Percentiles rank a stretch among this genome's conserved stretches.
phyloP scores from a whole-genome alignment of 2,329 filamentous ascomycete genomes.

The Paecilomyces formosus region DNA sequence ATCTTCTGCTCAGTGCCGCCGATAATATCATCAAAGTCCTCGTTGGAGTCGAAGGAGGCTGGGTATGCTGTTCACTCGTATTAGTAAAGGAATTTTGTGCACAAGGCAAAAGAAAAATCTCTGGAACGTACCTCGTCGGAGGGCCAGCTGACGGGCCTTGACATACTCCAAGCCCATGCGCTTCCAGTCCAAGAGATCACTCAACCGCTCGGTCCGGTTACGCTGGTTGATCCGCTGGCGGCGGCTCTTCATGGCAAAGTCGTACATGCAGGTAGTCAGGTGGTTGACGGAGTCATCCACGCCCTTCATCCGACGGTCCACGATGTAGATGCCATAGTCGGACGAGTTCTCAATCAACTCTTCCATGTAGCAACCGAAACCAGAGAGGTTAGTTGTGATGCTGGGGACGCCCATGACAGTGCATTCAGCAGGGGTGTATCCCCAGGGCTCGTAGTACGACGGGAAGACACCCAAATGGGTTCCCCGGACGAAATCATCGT shows the following conservation, averaged over 20 bases:
- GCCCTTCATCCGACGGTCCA: slow-evolving; percentile 89
- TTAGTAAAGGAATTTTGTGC: background rate
- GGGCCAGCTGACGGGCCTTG: slow-evolving; percentile 87
- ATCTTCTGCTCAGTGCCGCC: slow-evolving; percentile 92
- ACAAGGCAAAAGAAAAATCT: background rate
- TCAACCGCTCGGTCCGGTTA: slow-evolving; percentile 90
- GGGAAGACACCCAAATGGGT: slow-evolving; percentile 94
- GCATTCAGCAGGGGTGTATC: slow-evolving; percentile 95
- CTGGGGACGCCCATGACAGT: slow-evolving; percentile 98
- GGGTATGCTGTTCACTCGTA: slow-evolving; percentile 61
- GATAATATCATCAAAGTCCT: slow-evolving; percentile 83
- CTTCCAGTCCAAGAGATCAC: slow-evolving; percentile 97
- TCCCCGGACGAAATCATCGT: slow-evolving; percentile 96
- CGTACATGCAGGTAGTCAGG: slow-evolving; percentile 83
- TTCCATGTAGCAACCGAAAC: slow-evolving; percentile 99
- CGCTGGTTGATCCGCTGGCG: slow-evolving; percentile 98
- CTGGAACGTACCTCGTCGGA: slow-evolving; percentile 55
- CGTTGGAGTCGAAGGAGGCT: slow-evolving; percentile 65
- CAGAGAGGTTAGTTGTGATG: slow-evolving; percentile 95
- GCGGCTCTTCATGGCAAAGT: slow-evolving; percentile 87
- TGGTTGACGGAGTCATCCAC: slow-evolving; percentile 97
- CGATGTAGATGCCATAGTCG: slow-evolving; percentile 98
- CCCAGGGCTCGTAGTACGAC: slow-evolving; percentile 99
- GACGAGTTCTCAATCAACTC: slow-evolving; percentile 96
- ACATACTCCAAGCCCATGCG: slow-evolving; percentile 99